These are phyloP conservation scores for Pestalotiopsis sp. DNA, from an alignment of 2,329 filamentous ascomycete species.

Conservation along the genomic window DNA sequence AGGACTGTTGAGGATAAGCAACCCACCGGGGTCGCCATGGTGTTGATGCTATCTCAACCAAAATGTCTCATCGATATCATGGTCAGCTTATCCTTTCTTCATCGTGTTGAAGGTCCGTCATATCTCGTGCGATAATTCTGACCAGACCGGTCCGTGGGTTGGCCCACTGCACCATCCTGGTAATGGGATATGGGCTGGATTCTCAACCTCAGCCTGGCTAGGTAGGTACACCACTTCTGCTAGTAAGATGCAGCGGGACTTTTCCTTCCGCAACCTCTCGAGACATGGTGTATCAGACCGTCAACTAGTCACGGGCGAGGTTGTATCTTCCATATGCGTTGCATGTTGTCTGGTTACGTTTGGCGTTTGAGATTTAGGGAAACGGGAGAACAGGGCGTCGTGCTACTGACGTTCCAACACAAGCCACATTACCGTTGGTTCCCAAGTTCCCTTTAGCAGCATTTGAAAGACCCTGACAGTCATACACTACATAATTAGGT, in stretches of 20 bases:
- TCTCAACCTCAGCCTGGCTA: not conserved
- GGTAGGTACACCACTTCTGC: not conserved
- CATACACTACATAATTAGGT: not conserved
- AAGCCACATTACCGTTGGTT: not conserved
- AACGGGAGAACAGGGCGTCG: not conserved
- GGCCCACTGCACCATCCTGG: not conserved
- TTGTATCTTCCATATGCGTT: not conserved
- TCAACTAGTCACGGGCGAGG: not conserved
- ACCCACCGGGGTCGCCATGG: not conserved
- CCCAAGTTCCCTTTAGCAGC: not conserved
- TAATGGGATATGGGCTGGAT: not conserved
- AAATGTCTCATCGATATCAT: not conserved
- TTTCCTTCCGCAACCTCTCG: not conserved
- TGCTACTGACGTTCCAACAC: not conserved
- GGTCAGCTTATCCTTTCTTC: not conserved
- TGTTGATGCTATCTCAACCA: not conserved
- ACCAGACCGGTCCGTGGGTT: not conserved
- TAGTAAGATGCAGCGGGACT: not conserved
- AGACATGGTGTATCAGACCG: not conserved
- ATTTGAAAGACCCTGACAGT: not conserved
- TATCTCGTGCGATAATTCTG: not conserved
- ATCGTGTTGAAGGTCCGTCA: not conserved
- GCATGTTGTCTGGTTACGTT: not conserved
- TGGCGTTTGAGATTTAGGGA: not conserved
- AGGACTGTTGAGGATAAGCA: not conserved